phyloP scores from a whole-genome alignment of 345 rosid genomes.

The Gossypium herbaceum region DNA sequence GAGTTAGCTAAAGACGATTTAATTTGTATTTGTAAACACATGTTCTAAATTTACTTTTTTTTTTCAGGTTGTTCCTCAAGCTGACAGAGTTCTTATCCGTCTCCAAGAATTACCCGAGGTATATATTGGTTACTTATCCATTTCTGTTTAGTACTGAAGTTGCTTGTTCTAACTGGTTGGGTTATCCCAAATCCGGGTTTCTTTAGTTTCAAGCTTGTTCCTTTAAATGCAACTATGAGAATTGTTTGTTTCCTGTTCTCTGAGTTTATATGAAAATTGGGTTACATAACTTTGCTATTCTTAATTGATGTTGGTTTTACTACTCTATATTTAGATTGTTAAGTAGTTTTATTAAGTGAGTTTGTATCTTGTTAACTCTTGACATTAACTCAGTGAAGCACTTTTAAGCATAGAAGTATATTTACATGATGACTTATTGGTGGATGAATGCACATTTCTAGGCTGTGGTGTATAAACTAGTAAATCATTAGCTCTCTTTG shows the following conservation, averaged over 20 bases:
- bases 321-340: not conserved
- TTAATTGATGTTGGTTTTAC: no score
- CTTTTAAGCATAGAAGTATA: not conserved
- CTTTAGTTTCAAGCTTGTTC: not conserved
- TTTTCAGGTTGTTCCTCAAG: slow-evolving; percentile 85
- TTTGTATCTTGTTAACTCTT: not conserved
- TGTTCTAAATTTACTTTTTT: not conserved
- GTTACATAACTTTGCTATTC: no score
- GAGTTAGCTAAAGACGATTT: not conserved
- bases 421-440: not conserved
- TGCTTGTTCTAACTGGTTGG: no score
- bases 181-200: no score
- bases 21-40: not conserved
- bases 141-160: no score
- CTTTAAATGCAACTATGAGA: not conserved
- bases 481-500: not conserved
- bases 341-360: not conserved
- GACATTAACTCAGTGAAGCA: not conserved
- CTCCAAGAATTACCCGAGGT: slow-evolving; percentile 82
- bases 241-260: not conserved
- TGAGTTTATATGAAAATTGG: not conserved
- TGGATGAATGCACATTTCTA: not conserved
- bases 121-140: not conserved
- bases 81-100: slow-evolving; percentile 86
- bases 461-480: not conserved